phyloP scores from a whole-genome alignment of 2,329 filamentous ascomycete species.

The Colletotrichum echinochloae region DNA sequence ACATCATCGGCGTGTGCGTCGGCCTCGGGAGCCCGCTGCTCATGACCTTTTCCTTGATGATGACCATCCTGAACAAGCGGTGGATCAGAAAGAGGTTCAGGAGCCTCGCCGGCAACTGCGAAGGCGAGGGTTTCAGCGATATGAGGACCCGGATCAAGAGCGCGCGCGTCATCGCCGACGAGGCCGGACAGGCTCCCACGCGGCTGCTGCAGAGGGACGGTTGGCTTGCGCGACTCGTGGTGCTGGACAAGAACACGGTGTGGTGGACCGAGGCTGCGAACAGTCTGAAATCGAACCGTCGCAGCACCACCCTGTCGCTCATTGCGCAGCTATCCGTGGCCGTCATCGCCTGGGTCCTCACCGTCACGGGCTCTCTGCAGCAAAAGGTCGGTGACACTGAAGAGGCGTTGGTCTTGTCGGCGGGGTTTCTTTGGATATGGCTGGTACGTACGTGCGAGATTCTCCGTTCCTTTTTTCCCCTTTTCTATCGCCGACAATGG shows the following conservation, averaged over 20 bases:
- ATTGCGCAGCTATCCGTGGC: conserved; percentile 41
- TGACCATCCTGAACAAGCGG: conserved; percentile 42
- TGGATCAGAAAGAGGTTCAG: conserved; percentile 38
- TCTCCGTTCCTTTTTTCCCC: background rate
- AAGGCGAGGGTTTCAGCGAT: conserved; percentile 8
- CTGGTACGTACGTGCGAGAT: conserved; percentile 34
- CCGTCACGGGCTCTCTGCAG: conserved; percentile 32
- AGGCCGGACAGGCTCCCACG: conserved; percentile 39
- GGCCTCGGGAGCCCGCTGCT: conserved; percentile 43
- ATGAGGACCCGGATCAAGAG: conserved; percentile 5
- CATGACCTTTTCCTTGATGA: conserved; percentile 42
- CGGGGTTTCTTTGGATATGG: conserved; percentile 42
- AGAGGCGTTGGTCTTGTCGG: conserved; percentile 39
- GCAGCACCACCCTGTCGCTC: conserved; percentile 40
- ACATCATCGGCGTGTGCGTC: conserved; percentile 42
- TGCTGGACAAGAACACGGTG: conserved; percentile 36
- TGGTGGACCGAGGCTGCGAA: conserved; percentile 40
- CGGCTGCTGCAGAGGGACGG: conserved; percentile 39
- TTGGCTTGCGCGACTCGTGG: conserved; percentile 39
- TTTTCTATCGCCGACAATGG: background rate
- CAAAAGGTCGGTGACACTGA: conserved; percentile 38
- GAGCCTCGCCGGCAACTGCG: conserved; percentile 6
- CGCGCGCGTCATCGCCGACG: conserved; percentile 40
- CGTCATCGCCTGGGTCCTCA: conserved; percentile 40
- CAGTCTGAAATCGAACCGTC: conserved; percentile 35